Conservation (phyloP, 768 basidiomycete genomes). For the Podaxis sp. region DNA sequence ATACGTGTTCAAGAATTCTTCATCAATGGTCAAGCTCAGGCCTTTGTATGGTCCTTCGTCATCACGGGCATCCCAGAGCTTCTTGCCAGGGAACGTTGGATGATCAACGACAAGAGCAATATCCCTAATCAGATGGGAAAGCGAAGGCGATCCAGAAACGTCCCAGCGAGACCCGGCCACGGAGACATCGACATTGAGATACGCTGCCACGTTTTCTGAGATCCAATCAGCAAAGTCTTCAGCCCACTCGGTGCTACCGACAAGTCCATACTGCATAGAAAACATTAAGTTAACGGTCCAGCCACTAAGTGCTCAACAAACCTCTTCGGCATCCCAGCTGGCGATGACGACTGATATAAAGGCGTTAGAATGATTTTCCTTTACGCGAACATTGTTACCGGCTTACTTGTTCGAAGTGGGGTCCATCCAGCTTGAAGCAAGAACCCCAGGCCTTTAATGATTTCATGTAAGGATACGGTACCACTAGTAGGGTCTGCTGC, state of each 20-base stretch:
- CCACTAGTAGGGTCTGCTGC: constrained; percentile 81
- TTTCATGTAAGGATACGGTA: constrained; percentile 74
- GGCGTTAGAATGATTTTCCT: background rate
- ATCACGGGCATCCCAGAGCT: constrained; percentile 76
- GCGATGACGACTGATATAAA: constrained; percentile 53
- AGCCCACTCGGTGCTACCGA: constrained; percentile 91
- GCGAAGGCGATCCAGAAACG: constrained; percentile 72
- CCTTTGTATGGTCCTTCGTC: constrained; percentile 57
- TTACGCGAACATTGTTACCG: background rate
- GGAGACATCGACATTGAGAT: constrained; percentile 80
- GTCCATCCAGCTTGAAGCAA: constrained; percentile 77
- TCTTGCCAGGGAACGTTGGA: constrained; percentile 60
- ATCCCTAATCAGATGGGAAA: constrained; percentile 70
- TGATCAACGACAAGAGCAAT: constrained; percentile 74
- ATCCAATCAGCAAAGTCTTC: constrained; percentile 91
- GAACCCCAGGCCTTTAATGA: constrained; percentile 71
- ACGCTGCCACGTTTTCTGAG: constrained; percentile 75
- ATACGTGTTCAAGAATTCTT: constrained; percentile 42
- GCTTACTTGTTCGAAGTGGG: constrained; percentile 61
- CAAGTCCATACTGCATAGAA: constrained; percentile 50
- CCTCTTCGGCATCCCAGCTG: constrained; percentile 77
- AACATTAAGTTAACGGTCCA: constrained; percentile 8
- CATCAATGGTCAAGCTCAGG: constrained; percentile 35
- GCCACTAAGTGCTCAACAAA: constrained; percentile 39
- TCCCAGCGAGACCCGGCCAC: constrained; percentile 60